Base-by-base conservation (phyloP, 2,329 filamentous ascomycete genomes). In the Trichocomaceae sp. region DNA sequence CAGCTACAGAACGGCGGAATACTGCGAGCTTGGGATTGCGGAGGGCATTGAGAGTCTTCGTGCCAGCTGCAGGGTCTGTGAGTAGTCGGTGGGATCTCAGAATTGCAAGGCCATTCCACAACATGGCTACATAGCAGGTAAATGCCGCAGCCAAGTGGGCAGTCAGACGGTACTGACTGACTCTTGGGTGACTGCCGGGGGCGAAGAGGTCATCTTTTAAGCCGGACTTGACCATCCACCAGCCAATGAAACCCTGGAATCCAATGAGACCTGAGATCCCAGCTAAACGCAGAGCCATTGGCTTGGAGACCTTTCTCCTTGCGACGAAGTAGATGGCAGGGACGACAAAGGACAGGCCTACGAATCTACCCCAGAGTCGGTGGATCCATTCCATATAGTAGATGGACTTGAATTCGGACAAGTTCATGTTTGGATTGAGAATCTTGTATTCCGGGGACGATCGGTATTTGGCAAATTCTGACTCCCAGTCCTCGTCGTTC, bases 301-400 rank as follows among this genome's bases (percentile, higher is more conserved):
- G 83, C 51, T 78, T 79, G 22, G 88, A 87, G 46, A 97, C 91
- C 58, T 83, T 83, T 61, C 87, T 83, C 44, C 87, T 84, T 19
- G 86, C 85, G 66, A 96, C 82, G 67, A 97, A 95, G 78, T 96
- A 97, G 54, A 86, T 73, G 7, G 92, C 88, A 1, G 93, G 93
- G 1, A 96, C 67, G 47, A 96, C 84, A 71, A 97, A 96, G 50
- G 89, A 87, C 59, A 97, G 72, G 57, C 93, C 93, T 56, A 99
- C 88, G 63, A 95, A 79, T 60, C 93, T 86, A 46, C 93, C 93
- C 91, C 93, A 97, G 54, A 96, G 80, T 29, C 93, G 84, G 72
- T 99, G 93, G 44, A 86, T 84, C 93, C 93, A 99, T 78, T 99
- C 93, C 93, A 97, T 97, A 72, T 87, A 99, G 80, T 97, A 99